Base-by-base conservation (phyloP, 306 rosid genomes). In the Trifolium pratense region DNA sequence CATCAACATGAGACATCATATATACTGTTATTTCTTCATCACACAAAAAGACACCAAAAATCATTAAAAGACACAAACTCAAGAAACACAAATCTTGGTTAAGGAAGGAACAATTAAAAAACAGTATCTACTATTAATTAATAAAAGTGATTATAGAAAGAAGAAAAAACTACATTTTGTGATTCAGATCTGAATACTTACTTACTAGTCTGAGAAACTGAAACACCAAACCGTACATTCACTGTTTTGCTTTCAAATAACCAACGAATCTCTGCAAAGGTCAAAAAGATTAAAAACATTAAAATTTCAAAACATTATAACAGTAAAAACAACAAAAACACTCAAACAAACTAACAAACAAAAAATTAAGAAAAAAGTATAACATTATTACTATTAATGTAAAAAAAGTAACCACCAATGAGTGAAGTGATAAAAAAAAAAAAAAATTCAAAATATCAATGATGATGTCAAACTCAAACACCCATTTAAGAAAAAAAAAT, bases 181-280 rank as follows among this genome's bases (percentile, higher is more conserved):
- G 83, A 75, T 77, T 88, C 91, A 90, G 95, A 92, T 92, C 92
- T 86, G 88, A 74, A 58, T 42, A 80, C 90, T 85, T 66, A 85
- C 94, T 53, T 31, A 29, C 65, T 14, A 70, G 68, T 78, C 77
- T 65, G 45, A 73, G 78, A 84, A 85, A 74, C 90, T 86, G 76
- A 70, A 62, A 64, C 69, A 73, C 62, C 58, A 65, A 26, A 74
- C 74, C 48, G 45, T 64, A 79, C 75, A 86, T 79, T 86, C 85
- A 82, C 67, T 80, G 77, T 77, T 68, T 25, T 17, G 70, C 83
- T 67, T 78, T 56, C 79, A 81, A 78, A 75, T 74, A 80, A 85
- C 57, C 53, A 68, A 85, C 82, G 84, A 61, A 61, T 82, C 78
- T 75, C 63, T 58, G 74, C 67, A 70, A 77, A 62, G 32, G 80